Conservation (phyloP, 768 basidiomycete species). For the Dacryopinax primogenitus region DNA sequence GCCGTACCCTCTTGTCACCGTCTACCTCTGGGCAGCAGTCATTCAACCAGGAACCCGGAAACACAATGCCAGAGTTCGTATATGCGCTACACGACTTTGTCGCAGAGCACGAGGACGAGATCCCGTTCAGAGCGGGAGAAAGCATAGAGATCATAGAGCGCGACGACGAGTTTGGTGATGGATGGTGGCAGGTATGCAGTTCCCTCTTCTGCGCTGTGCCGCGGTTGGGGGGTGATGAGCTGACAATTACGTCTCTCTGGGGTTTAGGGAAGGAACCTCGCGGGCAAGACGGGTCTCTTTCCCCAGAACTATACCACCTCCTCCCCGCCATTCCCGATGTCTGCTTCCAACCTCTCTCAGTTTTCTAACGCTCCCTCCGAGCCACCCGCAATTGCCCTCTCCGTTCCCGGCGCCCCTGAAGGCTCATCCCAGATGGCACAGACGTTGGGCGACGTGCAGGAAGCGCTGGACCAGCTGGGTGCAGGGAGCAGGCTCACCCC, state of each 20-base stretch:
- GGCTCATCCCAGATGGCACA: slow-evolving; percentile 46
- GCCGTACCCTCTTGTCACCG: not conserved
- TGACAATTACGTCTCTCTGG: slow-evolving; percentile 11
- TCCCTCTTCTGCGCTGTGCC: not conserved
- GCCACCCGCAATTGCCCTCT: not conserved
- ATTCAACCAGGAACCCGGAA: not conserved
- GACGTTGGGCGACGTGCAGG: slow-evolving; percentile 80
- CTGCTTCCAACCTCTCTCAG: slow-evolving; percentile 6
- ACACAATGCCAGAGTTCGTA: slow-evolving; percentile 46
- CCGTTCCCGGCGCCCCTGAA: not conserved
- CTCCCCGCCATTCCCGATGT: slow-evolving; percentile 24
- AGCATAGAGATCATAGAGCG: slow-evolving; percentile 81
- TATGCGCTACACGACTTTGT: slow-evolving; percentile 77
- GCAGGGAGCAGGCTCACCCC: slow-evolving; percentile 38
- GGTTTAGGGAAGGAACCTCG: slow-evolving; percentile 64
- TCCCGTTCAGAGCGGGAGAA: slow-evolving; percentile 73
- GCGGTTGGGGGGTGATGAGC: not conserved
- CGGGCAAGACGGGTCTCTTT: slow-evolving; percentile 79
- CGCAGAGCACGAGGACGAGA: slow-evolving; percentile 91
- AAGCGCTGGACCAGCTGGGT: slow-evolving; percentile 80
- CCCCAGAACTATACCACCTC: slow-evolving; percentile 76
- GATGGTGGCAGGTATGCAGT: slow-evolving; percentile 77
- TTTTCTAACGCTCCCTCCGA: not conserved
- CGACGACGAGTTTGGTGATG: slow-evolving; percentile 86
- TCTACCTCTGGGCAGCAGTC: not conserved